Conservation (phyloP, 2,329 filamentous ascomycete genomes). For the Colletotrichum lupini region DNA sequence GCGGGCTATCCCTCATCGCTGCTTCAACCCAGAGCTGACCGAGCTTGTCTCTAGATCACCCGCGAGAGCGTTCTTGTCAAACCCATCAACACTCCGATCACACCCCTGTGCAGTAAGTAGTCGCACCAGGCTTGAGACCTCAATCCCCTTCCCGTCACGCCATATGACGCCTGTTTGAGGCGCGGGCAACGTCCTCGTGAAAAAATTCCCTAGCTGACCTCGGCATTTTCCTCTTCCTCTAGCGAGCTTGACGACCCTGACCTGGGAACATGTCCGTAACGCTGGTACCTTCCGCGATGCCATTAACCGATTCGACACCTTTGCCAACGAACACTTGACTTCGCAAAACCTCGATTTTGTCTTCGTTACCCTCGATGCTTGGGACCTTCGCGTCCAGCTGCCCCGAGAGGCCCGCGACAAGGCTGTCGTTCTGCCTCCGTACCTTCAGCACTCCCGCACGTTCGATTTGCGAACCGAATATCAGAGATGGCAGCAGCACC, state of each 20-base stretch:
- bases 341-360: constrained; percentile 96
- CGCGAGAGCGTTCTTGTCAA: constrained; percentile 97
- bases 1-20: constrained; percentile 16
- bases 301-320: constrained; percentile 93
- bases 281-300: constrained; percentile 98
- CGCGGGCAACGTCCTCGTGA: constrained; percentile 37
- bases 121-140: constrained; percentile 34
- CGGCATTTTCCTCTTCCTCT: constrained; percentile 39
- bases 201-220: constrained; percentile 38
- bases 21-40: constrained; percentile 35
- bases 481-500: constrained; percentile 97
- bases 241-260: constrained; percentile 97
- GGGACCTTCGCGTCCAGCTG: constrained; percentile 97
- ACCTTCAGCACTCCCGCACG: constrained; percentile 96
- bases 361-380: constrained; percentile 97
- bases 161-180: constrained; percentile 31
- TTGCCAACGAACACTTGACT: constrained; percentile 90
- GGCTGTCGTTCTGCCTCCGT: constrained; percentile 93
- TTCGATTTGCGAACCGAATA: constrained; percentile 98
- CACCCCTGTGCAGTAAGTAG: constrained; percentile 95
- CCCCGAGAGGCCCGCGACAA: constrained; percentile 98
- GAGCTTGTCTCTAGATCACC: constrained; percentile 73
- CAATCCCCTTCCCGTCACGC: constrained; percentile 21
- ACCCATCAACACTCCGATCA: constrained; percentile 98
- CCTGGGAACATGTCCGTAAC: constrained; percentile 98